Conservation (phyloP, 75 land plant genomes). For the Selaginella moellendorffii region DNA sequence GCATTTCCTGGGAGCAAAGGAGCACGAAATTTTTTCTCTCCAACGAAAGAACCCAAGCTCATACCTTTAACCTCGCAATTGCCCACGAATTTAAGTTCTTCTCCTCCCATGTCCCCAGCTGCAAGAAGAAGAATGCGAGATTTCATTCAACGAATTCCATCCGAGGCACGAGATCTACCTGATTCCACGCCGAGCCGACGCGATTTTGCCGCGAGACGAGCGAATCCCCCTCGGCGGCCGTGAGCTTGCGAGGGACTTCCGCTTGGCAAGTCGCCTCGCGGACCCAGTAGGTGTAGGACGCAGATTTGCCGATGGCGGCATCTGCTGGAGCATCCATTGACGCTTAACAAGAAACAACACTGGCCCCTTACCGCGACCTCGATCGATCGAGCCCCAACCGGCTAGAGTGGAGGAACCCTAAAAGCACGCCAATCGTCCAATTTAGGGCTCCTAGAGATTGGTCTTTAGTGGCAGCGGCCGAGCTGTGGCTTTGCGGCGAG, state of each 20-base stretch:
- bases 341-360: no score
- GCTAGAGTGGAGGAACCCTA: no score
- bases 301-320: neutral
- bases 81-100: slow-evolving; percentile 79
- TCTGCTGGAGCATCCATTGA: neutral
- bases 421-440: no score
- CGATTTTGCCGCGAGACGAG: neutral
- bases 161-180: slow-evolving; percentile 23
- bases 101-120: slow-evolving; percentile 99
- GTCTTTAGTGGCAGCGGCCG: no score
- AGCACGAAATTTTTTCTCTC: neutral
- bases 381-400: no score
- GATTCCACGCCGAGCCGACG: slow-evolving; percentile 48
- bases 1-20: slow-evolving; percentile 38
- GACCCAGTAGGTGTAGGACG: slow-evolving; percentile 89
- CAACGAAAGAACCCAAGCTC: neutral
- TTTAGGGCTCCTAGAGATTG: no score
- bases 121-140: slow-evolving; percentile 2
- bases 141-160: no score
- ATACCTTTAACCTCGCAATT: slow-evolving; percentile 53
- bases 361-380: no score
- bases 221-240: slow-evolving; percentile 33
- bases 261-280: slow-evolving; percentile 34
- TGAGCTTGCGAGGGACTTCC: slow-evolving; percentile 54
- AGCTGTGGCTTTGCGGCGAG: no score